phyloP scores from a whole-genome alignment of 805 yeast genomes.

The Komagataella kurtzmanii region DNA sequence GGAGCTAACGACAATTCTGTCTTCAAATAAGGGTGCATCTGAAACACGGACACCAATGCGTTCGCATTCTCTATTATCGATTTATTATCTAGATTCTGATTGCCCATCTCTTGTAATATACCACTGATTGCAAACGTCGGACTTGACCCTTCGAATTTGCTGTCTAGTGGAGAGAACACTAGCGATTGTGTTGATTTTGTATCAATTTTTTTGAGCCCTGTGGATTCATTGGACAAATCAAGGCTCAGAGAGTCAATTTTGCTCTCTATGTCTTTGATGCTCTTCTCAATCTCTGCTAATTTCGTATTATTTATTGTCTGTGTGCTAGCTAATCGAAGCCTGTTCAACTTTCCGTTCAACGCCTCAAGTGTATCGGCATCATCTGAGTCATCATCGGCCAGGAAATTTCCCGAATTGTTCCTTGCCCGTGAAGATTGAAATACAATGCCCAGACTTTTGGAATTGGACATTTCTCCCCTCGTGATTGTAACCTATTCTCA shows the following conservation, averaged over 20 bases:
- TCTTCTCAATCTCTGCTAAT: not conserved
- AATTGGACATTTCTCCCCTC: slow-evolving; percentile 2
- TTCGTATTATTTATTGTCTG: not conserved
- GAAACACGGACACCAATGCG: slow-evolving; percentile 43
- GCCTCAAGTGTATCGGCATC: not conserved
- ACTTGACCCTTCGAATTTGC: slow-evolving; percentile 10
- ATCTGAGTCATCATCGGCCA: not conserved
- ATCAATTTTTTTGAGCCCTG: not conserved
- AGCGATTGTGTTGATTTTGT: not conserved
- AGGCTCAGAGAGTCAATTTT: not conserved
- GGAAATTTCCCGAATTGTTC: not conserved
- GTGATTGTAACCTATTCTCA: not conserved
- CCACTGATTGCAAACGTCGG: slow-evolving; percentile 57
- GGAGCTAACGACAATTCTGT: slow-evolving; percentile 50
- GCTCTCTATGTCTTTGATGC: not conserved
- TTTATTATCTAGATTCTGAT: slow-evolving; percentile 33
- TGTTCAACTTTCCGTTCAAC: not conserved
- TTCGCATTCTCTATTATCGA: slow-evolving; percentile 48
- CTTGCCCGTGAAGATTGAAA: not conserved
- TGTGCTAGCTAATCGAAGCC: not conserved
- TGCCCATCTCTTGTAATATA: slow-evolving; percentile 42
- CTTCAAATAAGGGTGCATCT: slow-evolving; percentile 43
- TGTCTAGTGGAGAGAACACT: not conserved
- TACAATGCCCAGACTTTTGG: not conserved
- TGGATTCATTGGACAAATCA: not conserved